Evolutionary conservation across 176 grass and related monocot species (phyloP), one percentile per base, ranked within the genome.

Genomic region (Musa beccarii): DNA sequence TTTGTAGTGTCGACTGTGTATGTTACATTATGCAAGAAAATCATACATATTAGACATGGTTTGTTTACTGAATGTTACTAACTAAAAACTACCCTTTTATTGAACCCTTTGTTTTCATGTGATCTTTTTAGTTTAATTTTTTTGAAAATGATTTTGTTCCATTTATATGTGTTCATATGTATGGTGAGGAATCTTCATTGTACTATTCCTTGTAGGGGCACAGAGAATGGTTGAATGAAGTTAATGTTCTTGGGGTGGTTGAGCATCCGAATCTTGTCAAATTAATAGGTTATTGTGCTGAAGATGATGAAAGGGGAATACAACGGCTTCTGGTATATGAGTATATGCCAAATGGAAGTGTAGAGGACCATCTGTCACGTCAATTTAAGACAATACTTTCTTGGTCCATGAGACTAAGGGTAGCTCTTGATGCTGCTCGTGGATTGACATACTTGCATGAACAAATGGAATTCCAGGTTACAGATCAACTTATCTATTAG

Each of bases 401-500:
- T 57, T 99, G 96, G 96, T 79, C 90, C 15, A 94, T 88, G 91
- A 85, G 96, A 78, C 55, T 99, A 80, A 88, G 86, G 75, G 86
- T 99, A 57, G 96, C 96, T 61, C 81, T 91, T 15, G 88, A 99
- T 86, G 85, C 96, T 71, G 91, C 96, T 26, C 64, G 77, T 19
- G 96, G 96, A 22, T 80, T 99, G 63, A 86, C 86, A 66, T 99
- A 99, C 76, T 79, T 99, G 54, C 96, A 99, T 23, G 96, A 99
- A 82, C 88, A 89, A 75, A 94, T 99, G 91, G 91, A 99, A 63
- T 99, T 99, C 75, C 96, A 99, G 88, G 96, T 99, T 87, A 49
- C 17, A 53, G 13, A 4, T 65, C 10, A 21, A 21, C 49, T 76
- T 59, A 14, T 23, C n/a, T 54, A 19, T 61, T 16, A 54, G 17